Evolutionary conservation across 2,329 filamentous ascomycete species (phyloP), one percentile per base, ranked within the genome.

Genomic region (Paraphoma sp.): DNA sequence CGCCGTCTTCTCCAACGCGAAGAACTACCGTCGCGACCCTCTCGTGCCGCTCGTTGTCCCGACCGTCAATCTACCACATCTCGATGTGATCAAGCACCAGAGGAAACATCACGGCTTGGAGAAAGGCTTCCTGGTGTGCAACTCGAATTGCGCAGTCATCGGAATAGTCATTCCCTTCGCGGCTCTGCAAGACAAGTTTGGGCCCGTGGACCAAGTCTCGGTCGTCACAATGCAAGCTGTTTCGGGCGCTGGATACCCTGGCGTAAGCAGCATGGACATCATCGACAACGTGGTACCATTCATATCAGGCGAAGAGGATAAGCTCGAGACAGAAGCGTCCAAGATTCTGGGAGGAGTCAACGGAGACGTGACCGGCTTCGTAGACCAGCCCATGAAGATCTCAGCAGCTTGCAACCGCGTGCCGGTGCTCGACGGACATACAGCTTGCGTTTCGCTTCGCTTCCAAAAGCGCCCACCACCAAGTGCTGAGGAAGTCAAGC

Each of bases 131-230:
- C 81, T 98, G 38, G 92, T 97, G 58, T 98, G 94, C 85, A 98
- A 98, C 82, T 96, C 92, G 64, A 98, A 98, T 82, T 99, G 95
- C 80, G 94, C 94, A 54, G 94, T 97, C 72, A 97, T 98, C 70
- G 94, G 94, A 46, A 87, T 98, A 56, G 94, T 97, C 59, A 96
- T 97, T 62, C 95, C 95, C 23, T 94, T 97, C 73, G 93, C 93
- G 10, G 94, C 94, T 14, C 86, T 98, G 36, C 91, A 96, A 77
- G 86, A 89, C 50, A 88, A 86, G 68, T 97, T 98, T 71, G 95
- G 94, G 44, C 88, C 89, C n/a, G 82, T 89, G 30, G 83, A 86
- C 63, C 80, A 84, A 69, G 90, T 97, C 65, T 89, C 91, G 59
- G 91, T 98, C 50, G 93, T 97, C 68, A 98, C 95, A 43, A 88